A percentile compares a stretch with the other conserved stretches of the same genome.
Evolutionary conservation across 2,329 filamentous ascomycete genomes (phyloP).

Genomic region (Teratosphaeria gauchensis): DNA sequence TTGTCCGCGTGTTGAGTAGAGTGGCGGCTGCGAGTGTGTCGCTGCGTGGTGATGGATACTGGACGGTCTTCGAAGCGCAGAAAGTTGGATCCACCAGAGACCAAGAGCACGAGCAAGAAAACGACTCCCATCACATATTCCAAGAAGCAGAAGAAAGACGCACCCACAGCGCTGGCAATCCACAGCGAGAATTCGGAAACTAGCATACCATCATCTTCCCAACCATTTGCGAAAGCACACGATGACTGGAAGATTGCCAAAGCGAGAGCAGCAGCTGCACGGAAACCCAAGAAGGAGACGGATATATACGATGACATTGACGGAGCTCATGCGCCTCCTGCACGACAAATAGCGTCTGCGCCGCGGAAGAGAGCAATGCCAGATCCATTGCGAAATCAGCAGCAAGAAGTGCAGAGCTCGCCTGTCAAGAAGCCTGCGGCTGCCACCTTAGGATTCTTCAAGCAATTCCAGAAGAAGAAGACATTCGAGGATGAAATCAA

Average conservation of each 20-base stretch:
- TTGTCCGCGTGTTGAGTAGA: neutral
- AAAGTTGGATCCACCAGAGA: slow-evolving; percentile 16
- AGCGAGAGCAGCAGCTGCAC: slow-evolving; percentile 5
- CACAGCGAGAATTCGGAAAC: neutral
- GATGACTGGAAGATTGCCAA: slow-evolving; percentile 13
- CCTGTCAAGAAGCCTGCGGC: slow-evolving; percentile 3
- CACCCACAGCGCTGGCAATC: neutral
- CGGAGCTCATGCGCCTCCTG: slow-evolving; percentile 23
- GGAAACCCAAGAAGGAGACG: slow-evolving; percentile 5
- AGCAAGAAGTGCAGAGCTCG: neutral
- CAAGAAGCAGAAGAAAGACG: slow-evolving; percentile 4
- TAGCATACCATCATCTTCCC: neutral
- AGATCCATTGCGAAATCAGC: slow-evolving; percentile 15
- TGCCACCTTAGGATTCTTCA: slow-evolving; percentile 18
- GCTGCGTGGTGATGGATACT: slow-evolving; percentile 13
- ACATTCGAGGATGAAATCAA: slow-evolving; percentile 26
- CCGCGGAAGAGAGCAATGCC: slow-evolving; percentile 7
- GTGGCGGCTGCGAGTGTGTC: neutral
- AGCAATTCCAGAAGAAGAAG: slow-evolving; percentile 20
- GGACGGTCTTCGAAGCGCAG: slow-evolving; percentile 21
- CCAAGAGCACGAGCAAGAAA: neutral
- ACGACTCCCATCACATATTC: slow-evolving; percentile 1
- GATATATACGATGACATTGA: slow-evolving; percentile 37
- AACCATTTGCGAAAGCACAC: neutral
- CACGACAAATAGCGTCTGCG: slow-evolving; percentile 4